A percentile compares a stretch with the other conserved stretches of the same genome.
phyloP scores from a whole-genome alignment of 345 rosid species.

The Pugionium dolabratum region DNA sequence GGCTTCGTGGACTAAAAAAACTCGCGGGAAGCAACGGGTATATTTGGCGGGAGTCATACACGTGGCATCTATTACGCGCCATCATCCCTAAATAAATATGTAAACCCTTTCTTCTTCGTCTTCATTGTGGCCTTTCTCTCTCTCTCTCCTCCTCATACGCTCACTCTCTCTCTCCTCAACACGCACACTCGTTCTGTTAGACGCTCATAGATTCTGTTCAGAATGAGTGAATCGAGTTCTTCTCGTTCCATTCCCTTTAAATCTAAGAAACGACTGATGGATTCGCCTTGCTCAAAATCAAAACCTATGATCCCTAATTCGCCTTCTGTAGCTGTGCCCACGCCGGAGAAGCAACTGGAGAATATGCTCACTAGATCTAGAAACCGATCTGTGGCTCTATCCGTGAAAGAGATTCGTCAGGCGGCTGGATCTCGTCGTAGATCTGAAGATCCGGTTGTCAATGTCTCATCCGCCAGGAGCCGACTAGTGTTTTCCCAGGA shows the following conservation, averaged over 20 bases:
- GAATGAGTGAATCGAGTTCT: slow-evolving; percentile 44
- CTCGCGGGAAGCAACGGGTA: slow-evolving; percentile 57
- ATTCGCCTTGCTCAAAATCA: slow-evolving; percentile 16
- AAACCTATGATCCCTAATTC: slow-evolving; percentile 23
- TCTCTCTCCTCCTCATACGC: not conserved
- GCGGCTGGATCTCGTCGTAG: slow-evolving; percentile 51
- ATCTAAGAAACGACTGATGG: slow-evolving; percentile 47
- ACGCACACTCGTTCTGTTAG: not conserved
- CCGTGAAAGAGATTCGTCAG: slow-evolving; percentile 58
- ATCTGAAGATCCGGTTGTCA: slow-evolving; percentile 35
- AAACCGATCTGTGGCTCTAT: slow-evolving; percentile 59
- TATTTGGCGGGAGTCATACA: slow-evolving; percentile 47
- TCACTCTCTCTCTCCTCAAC: not conserved
- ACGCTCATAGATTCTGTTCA: not conserved
- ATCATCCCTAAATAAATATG: slow-evolving; percentile 14
- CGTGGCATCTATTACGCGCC: slow-evolving; percentile 44
- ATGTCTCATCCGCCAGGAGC: slow-evolving; percentile 45
- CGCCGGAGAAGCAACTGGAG: slow-evolving; percentile 56
- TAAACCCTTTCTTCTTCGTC: not conserved
- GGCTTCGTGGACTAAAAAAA: not conserved
- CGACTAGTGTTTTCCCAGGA: slow-evolving; percentile 41
- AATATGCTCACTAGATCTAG: slow-evolving; percentile 46
- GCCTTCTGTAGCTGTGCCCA: slow-evolving; percentile 41
- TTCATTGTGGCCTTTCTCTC: not conserved
- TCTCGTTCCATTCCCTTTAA: slow-evolving; percentile 45